Evolutionary conservation across 805 yeast genomes (phyloP), one percentile per base, ranked within the genome.

Genomic region (Hanseniaspora mollemarum): DNA sequence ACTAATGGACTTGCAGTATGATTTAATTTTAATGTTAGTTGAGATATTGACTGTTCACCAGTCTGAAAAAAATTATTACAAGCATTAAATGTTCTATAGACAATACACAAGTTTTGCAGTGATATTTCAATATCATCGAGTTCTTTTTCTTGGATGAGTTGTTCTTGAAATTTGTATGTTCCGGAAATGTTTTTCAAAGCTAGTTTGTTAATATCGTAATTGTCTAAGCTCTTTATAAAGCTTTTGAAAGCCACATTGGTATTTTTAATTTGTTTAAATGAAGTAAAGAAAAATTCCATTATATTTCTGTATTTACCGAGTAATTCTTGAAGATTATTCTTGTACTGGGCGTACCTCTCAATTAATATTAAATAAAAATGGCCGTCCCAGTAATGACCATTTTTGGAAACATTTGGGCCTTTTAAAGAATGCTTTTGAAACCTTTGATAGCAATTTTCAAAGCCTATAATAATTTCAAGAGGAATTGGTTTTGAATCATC

Each of bases 361-460:
- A 18, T 40, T 24, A 16, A 19, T 1, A 48, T 40, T 8, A 48
- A 19, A 25, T 48, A 48, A 33, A 48, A 48, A 25, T 40, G 19
- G 15, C 45, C 40, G 26, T 48, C 45, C 51, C 51, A 48, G 21
- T 48, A 48, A 15, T 48, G 51, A 16, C 51, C 51, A 19, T 33
- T 26, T 24, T 25, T 10, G 13, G 13, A n/a, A 4, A 39, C 33
- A 41, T 40, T 1, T 10, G 22, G 10, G 6, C 40, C 41, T 12
- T 36, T 15, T 7, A 31, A 32, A 2, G 24, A 3, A 18, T 15
- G 12, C 6, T 16, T n/a, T 38, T 32, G 18, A 13, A 28, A 21
- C 12, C 31, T 26, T 21, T 48, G 51, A n/a, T 48, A 33, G n/a
- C 43, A 31, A 12, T 35, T 31, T 19, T 39, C 22, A 21, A 40